Evolutionary conservation across 2,329 filamentous ascomycete genomes (phyloP), one percentile per base, ranked within the genome.

Genomic region (Colletotrichum tropicicola): DNA sequence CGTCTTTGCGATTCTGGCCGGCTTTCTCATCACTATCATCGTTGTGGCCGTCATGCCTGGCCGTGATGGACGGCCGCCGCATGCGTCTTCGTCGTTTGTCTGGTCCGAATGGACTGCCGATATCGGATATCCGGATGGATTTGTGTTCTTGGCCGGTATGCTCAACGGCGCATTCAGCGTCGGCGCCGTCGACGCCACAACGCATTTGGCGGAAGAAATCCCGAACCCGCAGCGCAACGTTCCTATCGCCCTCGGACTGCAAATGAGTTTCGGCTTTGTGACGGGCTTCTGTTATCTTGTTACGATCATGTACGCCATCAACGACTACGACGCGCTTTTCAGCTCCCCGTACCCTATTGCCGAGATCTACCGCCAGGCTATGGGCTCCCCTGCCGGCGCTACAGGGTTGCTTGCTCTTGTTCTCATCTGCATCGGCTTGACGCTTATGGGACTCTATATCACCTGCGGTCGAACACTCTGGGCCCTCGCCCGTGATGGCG

Each of bases 141-240:
- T 82, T 59, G 79, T 81, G 2, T 82, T 82, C 49, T 70, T 78
- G 4, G 72, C 74, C 0, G 78, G 78, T 1, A 80, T 80, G 78
- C 74, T 80, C n/a, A 92, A 92, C 70, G 90, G 89, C 10, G 90
- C 90, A 3, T 92, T 87, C 72, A 85, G 87, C 45, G 86, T 92
- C 10, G 91, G 89, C 6, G 86, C 87, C 1, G 86, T 89, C 0
- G 90, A 92, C 71, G 86, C 87, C 49, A 85, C 88, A 1, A 86
- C 86, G 2, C 90, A 91, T 71, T 73, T 91, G 41, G 85, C 87
- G 0, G 89, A 92, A 73, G 89, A 91, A 73, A 89, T 91, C 41
- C 87, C 81, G 0, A 66, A 78, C 43, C 83, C 84, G 0, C 76
- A 77, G 51, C 75, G 77, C 23, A 87, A 87, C 65, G 79, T 88